Evolutionary conservation across 2,329 filamentous ascomycete genomes (phyloP), one percentile per base, ranked within the genome.

Genomic region (Alternaria infectoria): DNA sequence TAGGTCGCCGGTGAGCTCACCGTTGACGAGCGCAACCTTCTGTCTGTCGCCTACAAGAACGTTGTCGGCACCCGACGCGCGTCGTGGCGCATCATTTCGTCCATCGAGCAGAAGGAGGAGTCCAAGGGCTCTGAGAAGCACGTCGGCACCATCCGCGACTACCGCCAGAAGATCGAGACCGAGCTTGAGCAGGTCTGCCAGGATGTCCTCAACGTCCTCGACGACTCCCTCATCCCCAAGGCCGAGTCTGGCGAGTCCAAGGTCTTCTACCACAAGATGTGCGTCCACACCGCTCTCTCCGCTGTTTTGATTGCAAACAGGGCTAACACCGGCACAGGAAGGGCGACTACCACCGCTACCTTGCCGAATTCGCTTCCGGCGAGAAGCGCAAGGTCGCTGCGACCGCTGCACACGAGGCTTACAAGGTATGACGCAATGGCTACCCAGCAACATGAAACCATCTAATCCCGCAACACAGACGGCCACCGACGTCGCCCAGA

Each of bases 231-330:
- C 79, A 98, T 98, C 81, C 94, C 94, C 83, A 95, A 96, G 85
- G 95, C 95, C 81, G 91, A 96, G 85, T 91, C 93, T 73, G 95
- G 95, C 86, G 95, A 98, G 88, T 97, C 93, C 83, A 98, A 97
- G 90, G 95, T 98, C 82, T 98, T 98, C 85, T 98, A 98, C 88
- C 94, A 97, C 91, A 98, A 98, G 90, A 98, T 98, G 95, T 97
- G 86, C 77, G 92, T 87, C 30, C 30, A 50, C 30, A 8, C 60
- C 21, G 15, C 32, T 32, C 52, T 44, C 25, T 21, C n/a, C 15
- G 30, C 49, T 21, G 36, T 40, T 40, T 40, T 40, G n/a, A 40
- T 40, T 15, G 26, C 68, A 72, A 45, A n/a, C 56, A 54, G 49
- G 21, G 36, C 71, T 72, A 59, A 73, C 64, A 54, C 15, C 25